Evolutionary conservation across 179 eudicot genomes (phyloP), one percentile per base, ranked within the genome.

Genomic region (Dionaea muscipula): DNA sequence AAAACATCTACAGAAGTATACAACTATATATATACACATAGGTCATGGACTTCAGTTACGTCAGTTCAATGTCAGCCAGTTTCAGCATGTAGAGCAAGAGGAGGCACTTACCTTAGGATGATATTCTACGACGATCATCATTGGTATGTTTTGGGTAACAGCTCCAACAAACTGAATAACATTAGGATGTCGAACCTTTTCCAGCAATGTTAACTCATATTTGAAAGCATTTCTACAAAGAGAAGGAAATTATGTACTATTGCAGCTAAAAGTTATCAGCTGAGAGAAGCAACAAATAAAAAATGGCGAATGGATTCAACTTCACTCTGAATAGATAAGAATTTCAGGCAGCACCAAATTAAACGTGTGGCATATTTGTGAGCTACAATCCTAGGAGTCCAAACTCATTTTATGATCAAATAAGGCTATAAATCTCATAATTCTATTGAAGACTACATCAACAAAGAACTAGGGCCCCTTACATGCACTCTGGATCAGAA

Each of bases 111-210:
- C 98, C 77, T 75, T 88, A 45, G 89, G 47, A 65, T 87, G 91
- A 67, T 68, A 81, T 76, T 93, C 99, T 46, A 73, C 78, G 56
- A 93, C 93, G 37, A 93, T 93, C 99, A 93, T 93, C 99, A 93
- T 88, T 36, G 99, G 99, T 57, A 80, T 62, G 72, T 93, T 84
- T 69, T 93, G 99, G 67, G 99, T 93, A 50, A 93, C 99, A 53
- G 99, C 99, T 62, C 99, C 99, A 73, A 93, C 95, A 65, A 93
- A 93, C 77, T 93, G 99, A 69, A 93, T 78, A 61, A 93, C 84
- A 53, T 93, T 88, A 55, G 99, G 99, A 76, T 93, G 99, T 14
- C 99, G 88, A 43, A 84, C 93, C 77, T 88, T 93, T 71, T 93
- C 96, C 59, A 93, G 55, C 63, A 88, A 59, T 62, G 91, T 88